phyloP scores from a whole-genome alignment of 169 alveolate genomes.

The Theileria parva region DNA sequence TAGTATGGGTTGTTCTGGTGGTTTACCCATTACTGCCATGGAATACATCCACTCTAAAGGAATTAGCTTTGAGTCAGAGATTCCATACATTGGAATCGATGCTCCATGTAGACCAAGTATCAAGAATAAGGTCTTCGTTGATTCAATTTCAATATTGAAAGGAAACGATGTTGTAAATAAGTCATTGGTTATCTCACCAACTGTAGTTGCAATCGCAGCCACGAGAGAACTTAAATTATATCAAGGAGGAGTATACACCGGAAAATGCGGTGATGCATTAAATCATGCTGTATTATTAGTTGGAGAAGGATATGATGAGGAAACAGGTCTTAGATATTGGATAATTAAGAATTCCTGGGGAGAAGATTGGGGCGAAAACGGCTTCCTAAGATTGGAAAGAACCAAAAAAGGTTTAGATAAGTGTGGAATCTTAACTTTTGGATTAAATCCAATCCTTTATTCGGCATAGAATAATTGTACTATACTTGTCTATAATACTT shows the following conservation, averaged over 20 bases:
- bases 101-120: constrained; percentile 29
- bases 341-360: constrained; percentile 86
- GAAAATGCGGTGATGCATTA: constrained; percentile 60
- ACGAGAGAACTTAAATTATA: constrained; percentile 80
- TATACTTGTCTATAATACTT: not conserved
- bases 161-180: constrained; percentile 67
- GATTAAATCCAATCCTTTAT: constrained; percentile 45
- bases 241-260: constrained; percentile 74
- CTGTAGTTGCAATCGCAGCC: constrained; percentile 89
- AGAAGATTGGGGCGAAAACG: constrained; percentile 82
- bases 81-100: constrained; percentile 76
- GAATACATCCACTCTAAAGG: constrained; percentile 76
- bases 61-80: constrained; percentile 64
- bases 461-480: not conserved
- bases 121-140: constrained; percentile 12
- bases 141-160: constrained; percentile 14
- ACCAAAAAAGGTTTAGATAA: constrained; percentile 46
- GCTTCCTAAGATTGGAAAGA: constrained; percentile 73
- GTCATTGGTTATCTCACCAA: constrained; percentile 71
- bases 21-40: constrained; percentile 78
- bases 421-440: constrained; percentile 51
- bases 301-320: constrained; percentile 78
- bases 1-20: constrained; percentile 86
- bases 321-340: constrained; percentile 71
- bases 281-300: constrained; percentile 85